Evolutionary conservation across 495 filamentous ascomycete genomes (phyloP), one percentile per base, ranked within the genome.

Genomic region (Penicillium herquei): DNA sequence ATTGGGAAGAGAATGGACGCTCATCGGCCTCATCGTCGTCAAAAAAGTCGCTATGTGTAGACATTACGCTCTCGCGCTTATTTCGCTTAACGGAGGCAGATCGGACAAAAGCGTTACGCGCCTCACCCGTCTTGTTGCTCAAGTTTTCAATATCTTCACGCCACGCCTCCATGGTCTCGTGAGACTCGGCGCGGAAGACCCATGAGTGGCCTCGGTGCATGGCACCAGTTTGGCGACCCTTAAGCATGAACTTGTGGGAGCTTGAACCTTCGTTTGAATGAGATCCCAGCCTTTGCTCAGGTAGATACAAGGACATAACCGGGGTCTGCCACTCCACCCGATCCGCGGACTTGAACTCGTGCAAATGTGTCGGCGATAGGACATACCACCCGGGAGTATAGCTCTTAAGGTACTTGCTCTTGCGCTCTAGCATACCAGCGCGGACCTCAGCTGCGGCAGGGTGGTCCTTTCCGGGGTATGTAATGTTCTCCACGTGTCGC

Each of bases 321-420:
- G 94, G 94, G 33, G 84, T 80, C 65, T 88, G 86, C 62, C 81
- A 83, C 56, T 77, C 80, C 44, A 87, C 79, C 26, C 81, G 81
- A 70, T 90, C 87, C 33, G 91, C 89, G 13, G 91, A 95, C 68
- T 95, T 97, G 84, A 97, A 98, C 67, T 98, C 94, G 71, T 98
- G 94, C 1, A 98, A 80, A 69, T 98, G 94, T 35, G 94, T 98
- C 17, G 94, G 90, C 55, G 94, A 96, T 54, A 98, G 74, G 9
- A 98, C 91, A 72, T 97, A 98, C 94, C 94, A 98, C 71, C 94
- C 94, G 21, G 93, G 88, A 3, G 92, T 92, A 70, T 96, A 98
- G 66, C 91, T 96, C 81, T 98, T 98, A 40, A 98, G 77, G 69
- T 98, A 98, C 67, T 98, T 98, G 81, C 89, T 95, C 83, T 97